Evolutionary conservation across 2,329 filamentous ascomycete genomes (phyloP), one percentile per base, ranked within the genome.

Genomic region (Colletotrichum sp.): DNA sequence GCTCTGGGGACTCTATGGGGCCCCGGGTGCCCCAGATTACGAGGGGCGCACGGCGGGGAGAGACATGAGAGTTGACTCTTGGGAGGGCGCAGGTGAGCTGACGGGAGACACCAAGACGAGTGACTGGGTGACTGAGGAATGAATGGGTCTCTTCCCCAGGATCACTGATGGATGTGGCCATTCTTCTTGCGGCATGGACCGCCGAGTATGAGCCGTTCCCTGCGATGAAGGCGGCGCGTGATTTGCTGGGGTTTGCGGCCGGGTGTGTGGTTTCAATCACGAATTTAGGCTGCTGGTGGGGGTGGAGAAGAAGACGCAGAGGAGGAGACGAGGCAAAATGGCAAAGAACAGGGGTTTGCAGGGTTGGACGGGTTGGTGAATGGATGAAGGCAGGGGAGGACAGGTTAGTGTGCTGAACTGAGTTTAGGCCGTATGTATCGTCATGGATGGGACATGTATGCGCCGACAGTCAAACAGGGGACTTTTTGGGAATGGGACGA

Each of bases 231-330:
- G 6, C 32, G 67, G 57, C 36, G 72, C 36, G 43, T 75, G 63
- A 73, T 75, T 68, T 34, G 69, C 63, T 68, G 69, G 32, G 16
- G 36, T 18, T 67, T 67, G 60, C 68, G 30, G 48, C 28, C 30
- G 12, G 28, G 30, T 68, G 14, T 36, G 30, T 68, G 30, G 63
- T 66, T 61, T 59, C 55, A 57, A 72, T 68, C 39, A 36, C 43
- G 70, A 52, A 48, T 75, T 73, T 57, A 68, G 63, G 57, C 69
- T 75, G 64, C 73, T 64, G 64, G 61, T 65, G 60, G 68, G 59
- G 59, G 34, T 66, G 57, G 69, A 64, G 69, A 68, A 28, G 13
- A 9, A 34, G 60, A 18, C 14, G 34, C 32, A 16, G 10, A 32
- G 30, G 28, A 67, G 72, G 28, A 30, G 63, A 64, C 52, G 43